Evolutionary conservation across 768 basidiomycete species (phyloP), one percentile per base, ranked within the genome.

Genomic region (Candolleomyces efflorescens): DNA sequence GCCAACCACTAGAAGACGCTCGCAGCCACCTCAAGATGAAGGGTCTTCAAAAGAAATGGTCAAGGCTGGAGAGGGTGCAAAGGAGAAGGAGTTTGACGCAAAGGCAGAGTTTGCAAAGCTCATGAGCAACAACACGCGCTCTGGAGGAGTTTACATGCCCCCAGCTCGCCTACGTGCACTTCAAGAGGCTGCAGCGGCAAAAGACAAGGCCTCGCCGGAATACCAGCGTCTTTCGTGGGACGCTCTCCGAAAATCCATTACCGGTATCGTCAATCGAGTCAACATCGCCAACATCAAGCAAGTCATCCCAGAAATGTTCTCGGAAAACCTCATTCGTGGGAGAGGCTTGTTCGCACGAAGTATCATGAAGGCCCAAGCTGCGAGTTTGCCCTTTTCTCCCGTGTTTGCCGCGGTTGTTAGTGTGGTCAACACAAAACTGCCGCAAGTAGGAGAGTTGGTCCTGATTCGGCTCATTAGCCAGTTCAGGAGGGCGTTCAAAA

Each of bases 211-310:
- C 48, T 89, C 90, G 59, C 65, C 87, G 18, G 95, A 97, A 73
- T 98, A 90, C 72, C 97, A 99, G 72, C 83, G 97, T 10, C 74
- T 99, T 59, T 91, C 93, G 10, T 99, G 97, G 97, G 97, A 99
- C 67, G 97, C 97, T 1, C 75, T 99, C 59, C 87, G 95, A 68
- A 99, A 99, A 74, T 92, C 89, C 52, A 90, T 99, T 67, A 98
- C 97, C 26, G 97, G 97, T 93, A 89, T 98, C 64, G 96, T 98
- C 80, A 99, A 99, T 80, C 90, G 97, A 80, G 92, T 99, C 76
- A 98, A 98, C 71, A 81, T 94, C 18, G 81, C 87, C 64, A 98
- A 98, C 71, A 99, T 99, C 83, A 97, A 98, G 73, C 83, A 89
- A 65, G 83, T 96, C 62, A 83, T 94, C 0, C 92, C 93, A 0